These are phyloP conservation scores for Pseudophaeomoniella oleicola DNA, from an alignment of 2,329 filamentous ascomycete genomes.

Conservation along the genomic window DNA sequence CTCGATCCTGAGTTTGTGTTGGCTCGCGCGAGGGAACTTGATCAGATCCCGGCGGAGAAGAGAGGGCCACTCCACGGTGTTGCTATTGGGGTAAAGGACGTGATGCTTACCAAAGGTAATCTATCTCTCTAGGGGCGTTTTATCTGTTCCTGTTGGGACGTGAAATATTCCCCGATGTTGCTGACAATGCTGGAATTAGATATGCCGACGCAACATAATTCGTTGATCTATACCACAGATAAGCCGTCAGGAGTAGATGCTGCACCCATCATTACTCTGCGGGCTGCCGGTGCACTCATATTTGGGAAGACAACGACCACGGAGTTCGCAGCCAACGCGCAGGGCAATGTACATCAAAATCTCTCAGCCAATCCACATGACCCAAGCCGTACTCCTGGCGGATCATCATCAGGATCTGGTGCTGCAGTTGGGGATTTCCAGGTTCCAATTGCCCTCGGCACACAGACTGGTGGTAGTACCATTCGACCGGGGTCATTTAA, in stretches of 20 bases:
- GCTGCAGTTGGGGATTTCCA: constrained; percentile 54
- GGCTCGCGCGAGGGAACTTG: constrained; percentile 31
- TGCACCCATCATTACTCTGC: constrained; percentile 35
- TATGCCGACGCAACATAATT: constrained; percentile 44
- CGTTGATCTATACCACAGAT: constrained; percentile 35
- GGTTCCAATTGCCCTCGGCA: constrained; percentile 45
- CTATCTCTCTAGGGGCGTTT: too few relatives aligned
- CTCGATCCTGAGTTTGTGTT: constrained; percentile 33
- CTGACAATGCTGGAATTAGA: too few relatives aligned
- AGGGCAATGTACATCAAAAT: constrained; percentile 25
- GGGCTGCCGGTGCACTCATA: constrained; percentile 42
- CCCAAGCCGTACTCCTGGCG: constrained; percentile 42
- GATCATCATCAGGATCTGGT: constrained; percentile 52
- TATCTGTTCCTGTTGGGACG: too few relatives aligned
- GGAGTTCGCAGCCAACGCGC: constrained; percentile 45
- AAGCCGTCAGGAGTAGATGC: constrained; percentile 35
- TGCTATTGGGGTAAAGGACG: constrained; percentile 45
- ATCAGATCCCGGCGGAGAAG: constrained; percentile 30
- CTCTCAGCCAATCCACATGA: constrained; percentile 45
- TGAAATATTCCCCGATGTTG: too few relatives aligned
- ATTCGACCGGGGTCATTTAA: constrained; percentile 52
- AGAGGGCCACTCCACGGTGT: constrained; percentile 44
- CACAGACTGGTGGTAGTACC: constrained; percentile 51
- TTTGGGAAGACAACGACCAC: constrained; percentile 48
- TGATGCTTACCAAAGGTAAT: constrained; percentile 40